Conservation (phyloP, 2,329 filamentous ascomycete genomes). For the Colletotrichum sp. region DNA sequence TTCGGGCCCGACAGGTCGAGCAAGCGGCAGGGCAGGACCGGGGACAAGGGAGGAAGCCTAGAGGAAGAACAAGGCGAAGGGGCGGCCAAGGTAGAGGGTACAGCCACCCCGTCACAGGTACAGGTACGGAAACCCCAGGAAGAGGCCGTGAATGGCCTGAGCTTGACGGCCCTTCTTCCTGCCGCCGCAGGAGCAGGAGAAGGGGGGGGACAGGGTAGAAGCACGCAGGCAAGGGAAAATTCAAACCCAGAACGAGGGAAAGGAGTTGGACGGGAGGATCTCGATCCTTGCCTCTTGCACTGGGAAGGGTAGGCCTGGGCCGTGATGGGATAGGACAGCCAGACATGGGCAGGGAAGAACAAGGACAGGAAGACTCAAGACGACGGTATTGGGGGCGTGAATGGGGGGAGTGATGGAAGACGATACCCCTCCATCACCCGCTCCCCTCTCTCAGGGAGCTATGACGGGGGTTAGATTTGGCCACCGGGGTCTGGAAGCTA, state of each 20-base stretch:
- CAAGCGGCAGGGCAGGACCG: not conserved
- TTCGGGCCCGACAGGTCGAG: not conserved
- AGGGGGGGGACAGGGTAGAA: not conserved
- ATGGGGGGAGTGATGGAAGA: not conserved
- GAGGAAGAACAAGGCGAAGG: not conserved
- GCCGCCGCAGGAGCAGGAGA: not conserved
- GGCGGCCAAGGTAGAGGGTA: not conserved
- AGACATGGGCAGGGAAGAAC: not conserved
- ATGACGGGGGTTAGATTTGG: not conserved
- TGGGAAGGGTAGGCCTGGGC: not conserved
- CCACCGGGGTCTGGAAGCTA: not conserved
- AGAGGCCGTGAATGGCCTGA: not conserved
- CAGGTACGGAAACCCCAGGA: not conserved
- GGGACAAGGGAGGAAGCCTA: not conserved
- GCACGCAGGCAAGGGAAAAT: not conserved
- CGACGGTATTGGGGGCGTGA: not conserved
- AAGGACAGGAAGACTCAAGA: not conserved
- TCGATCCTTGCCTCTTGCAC: not conserved
- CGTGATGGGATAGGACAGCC: not conserved
- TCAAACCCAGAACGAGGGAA: not conserved
- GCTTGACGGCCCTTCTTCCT: not conserved
- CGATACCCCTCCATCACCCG: not conserved
- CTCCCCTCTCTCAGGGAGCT: not conserved
- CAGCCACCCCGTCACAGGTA: not conserved
- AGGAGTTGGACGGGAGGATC: constrained; percentile 18